Evolutionary conservation across 805 yeast species (phyloP).

Genomic region (Cephaloascus fragrans): DNA sequence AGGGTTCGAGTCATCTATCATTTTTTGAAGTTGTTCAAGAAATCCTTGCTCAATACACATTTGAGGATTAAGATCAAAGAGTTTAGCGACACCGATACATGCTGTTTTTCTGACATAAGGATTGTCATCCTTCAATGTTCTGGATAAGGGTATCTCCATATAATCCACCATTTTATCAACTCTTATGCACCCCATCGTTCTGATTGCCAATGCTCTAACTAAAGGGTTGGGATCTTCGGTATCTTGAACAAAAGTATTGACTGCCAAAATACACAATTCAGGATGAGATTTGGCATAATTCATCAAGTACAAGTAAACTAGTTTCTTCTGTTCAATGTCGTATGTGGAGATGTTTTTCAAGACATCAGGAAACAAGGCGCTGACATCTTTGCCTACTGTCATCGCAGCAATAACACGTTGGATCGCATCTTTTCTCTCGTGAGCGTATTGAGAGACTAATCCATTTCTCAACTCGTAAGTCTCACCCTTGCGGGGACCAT

Average conservation of each 20-base stretch:
- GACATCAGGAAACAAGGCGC: slow-evolving; percentile 90
- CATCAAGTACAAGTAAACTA: slow-evolving; percentile 91
- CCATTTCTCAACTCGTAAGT: slow-evolving; percentile 87
- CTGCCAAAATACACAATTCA: slow-evolving; percentile 90
- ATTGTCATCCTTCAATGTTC: slow-evolving; percentile 83
- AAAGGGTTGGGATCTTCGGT: slow-evolving; percentile 95
- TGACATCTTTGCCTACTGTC: slow-evolving; percentile 97
- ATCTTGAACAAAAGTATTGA: slow-evolving; percentile 91
- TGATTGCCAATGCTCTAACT: slow-evolving; percentile 88
- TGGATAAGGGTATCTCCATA: slow-evolving; percentile 79
- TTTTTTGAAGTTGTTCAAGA: slow-evolving; percentile 49
- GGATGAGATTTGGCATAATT: slow-evolving; percentile 96
- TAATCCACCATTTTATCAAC: slow-evolving; percentile 94
- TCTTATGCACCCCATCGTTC: slow-evolving; percentile 98
- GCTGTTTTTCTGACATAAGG: slow-evolving; percentile 98
- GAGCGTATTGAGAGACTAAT: slow-evolving; percentile 88
- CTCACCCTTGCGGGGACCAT: slow-evolving; percentile 52
- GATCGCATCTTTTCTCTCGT: slow-evolving; percentile 92
- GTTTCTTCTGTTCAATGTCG: slow-evolving; percentile 92
- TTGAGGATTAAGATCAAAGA: slow-evolving; percentile 75
- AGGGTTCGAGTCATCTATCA: slow-evolving; percentile 84
- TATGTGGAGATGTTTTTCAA: slow-evolving; percentile 94
- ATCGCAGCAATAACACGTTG: slow-evolving; percentile 95
- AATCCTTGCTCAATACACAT: slow-evolving; percentile 86
- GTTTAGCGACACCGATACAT: slow-evolving; percentile 91